Evolutionary conservation across 2,329 filamentous ascomycete species (phyloP).

Genomic region (Cordyceps militaris): DNA sequence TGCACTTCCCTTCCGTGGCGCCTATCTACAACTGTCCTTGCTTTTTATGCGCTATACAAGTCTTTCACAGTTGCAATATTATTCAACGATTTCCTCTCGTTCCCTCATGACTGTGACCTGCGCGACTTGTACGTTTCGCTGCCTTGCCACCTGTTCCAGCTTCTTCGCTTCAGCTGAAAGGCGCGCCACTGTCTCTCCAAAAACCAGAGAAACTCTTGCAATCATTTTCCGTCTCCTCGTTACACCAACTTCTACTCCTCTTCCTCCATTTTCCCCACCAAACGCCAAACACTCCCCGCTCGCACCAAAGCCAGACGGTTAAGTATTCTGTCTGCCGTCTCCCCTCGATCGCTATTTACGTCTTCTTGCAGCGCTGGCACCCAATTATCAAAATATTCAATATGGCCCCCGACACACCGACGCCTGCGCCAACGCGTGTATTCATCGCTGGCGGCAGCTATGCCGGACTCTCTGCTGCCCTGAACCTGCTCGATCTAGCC

Average conservation of each 20-base stretch:
- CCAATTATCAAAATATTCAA: background rate
- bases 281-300: constrained; percentile 1
- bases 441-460: constrained; percentile 67
- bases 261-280: background rate
- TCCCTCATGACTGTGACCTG: background rate
- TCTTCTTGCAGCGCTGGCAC: background rate
- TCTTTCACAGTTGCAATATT: background rate
- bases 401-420: constrained; percentile 26
- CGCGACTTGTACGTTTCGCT: background rate
- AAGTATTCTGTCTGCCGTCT: background rate
- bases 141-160: background rate
- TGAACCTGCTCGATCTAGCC: constrained; percentile 62
- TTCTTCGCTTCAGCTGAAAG: background rate
- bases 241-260: background rate
- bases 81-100: background rate
- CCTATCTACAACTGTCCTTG: background rate
- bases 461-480: constrained; percentile 57
- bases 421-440: constrained; percentile 41
- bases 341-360: background rate
- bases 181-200: background rate
- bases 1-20: background rate
- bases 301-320: background rate
- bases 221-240: background rate
- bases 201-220: background rate
- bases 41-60: background rate